Percentiles rank a stretch among this genome's conserved stretches.
Conservation (phyloP, 2,329 filamentous ascomycete species). For the Penicillium sp. region DNA sequence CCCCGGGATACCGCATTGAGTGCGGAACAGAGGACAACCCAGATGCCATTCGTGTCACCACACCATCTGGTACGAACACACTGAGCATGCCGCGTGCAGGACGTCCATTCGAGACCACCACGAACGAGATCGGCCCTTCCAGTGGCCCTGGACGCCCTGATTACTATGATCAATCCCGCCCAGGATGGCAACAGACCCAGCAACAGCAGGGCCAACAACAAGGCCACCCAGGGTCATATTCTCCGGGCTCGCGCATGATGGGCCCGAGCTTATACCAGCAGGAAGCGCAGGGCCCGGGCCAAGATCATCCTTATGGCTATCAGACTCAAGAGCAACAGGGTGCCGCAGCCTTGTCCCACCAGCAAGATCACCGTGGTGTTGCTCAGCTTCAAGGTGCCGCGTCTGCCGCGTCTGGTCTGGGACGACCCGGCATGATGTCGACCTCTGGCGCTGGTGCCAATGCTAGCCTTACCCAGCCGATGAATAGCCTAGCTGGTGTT, state of each 20-base stretch:
- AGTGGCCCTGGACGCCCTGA: constrained; percentile 41
- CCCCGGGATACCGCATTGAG: constrained; percentile 94
- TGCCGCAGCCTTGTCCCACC: constrained; percentile 56
- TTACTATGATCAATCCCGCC: constrained; percentile 46
- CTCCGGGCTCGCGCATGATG: constrained; percentile 45
- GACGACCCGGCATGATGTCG: constrained; percentile 56
- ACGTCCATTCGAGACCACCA: constrained; percentile 39
- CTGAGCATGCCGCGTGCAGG: constrained; percentile 69
- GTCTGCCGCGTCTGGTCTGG: constrained; percentile 59
- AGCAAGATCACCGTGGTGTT: constrained; percentile 68
- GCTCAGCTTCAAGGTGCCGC: constrained; percentile 69
- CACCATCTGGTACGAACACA: constrained; percentile 95
- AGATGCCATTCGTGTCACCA: constrained; percentile 94
- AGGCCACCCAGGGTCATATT: constrained; percentile 42
- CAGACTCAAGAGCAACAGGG: constrained; percentile 52
- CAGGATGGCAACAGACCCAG: constrained; percentile 44
- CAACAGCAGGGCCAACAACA: constrained; percentile 37
- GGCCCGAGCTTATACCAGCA: constrained; percentile 42
- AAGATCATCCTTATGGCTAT: constrained; percentile 49
- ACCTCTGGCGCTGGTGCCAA: constrained; percentile 49
- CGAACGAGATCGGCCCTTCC: constrained; percentile 36
- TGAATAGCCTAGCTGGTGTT: constrained; percentile 65
- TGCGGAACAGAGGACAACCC: constrained; percentile 93
- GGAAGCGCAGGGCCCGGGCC: constrained; percentile 42
- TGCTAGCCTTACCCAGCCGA: constrained; percentile 53